Evolutionary conservation across 2,329 filamentous ascomycete species (phyloP), one percentile per base, ranked within the genome.

Genomic region (Mariannaea sp.): DNA sequence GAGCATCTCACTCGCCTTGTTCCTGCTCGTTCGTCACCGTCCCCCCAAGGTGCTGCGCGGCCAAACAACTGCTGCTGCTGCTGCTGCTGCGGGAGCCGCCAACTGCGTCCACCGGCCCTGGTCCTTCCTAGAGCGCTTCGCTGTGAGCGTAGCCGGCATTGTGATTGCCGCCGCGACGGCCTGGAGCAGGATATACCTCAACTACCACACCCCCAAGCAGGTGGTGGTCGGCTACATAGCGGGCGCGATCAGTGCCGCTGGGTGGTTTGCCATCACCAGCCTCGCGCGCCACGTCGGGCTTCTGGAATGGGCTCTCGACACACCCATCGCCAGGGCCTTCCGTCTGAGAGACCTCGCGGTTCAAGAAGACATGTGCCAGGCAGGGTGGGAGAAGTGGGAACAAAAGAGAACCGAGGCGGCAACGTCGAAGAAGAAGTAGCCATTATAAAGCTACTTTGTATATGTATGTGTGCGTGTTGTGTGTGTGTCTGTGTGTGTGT

Each of bases 351-450:
- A 99, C 72, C 75, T 99, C 57, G 85, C 95, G 10, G 80, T 95
- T 6, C 87, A 88, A 69, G 93, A 97, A 73, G 93, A 97, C 72
- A 74, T 96, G 63, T 87, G 87, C 27, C 91, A 96, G 75, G 88
- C 92, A 35, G 94, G 94, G 2, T 99, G 93, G 93, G 90, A 92
- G 73, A 87, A 89, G 69, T 97, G 92, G 91, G 87, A 93, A 71
- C 77, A 78, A 42, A 74, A 66, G 61, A 77, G 75, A 61, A 65
- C 65, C 32, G 72, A 71, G 20, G 68, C 63, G 13, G 56, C 62
- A 47, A 65, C 68, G 51, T 29, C 27, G 7, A 61, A 61, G 49
- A 65, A 61, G 20, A 74, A 70, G 58, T 58, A 19, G 24, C 10
- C 13, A 12, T 12, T 12, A 12, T 13, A 32, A 10, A 32, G 29